A percentile compares a stretch with the other conserved stretches of the same genome.
phyloP scores from a whole-genome alignment of 2,329 filamentous ascomycete species.

The Pestalotiopsis sp. region DNA sequence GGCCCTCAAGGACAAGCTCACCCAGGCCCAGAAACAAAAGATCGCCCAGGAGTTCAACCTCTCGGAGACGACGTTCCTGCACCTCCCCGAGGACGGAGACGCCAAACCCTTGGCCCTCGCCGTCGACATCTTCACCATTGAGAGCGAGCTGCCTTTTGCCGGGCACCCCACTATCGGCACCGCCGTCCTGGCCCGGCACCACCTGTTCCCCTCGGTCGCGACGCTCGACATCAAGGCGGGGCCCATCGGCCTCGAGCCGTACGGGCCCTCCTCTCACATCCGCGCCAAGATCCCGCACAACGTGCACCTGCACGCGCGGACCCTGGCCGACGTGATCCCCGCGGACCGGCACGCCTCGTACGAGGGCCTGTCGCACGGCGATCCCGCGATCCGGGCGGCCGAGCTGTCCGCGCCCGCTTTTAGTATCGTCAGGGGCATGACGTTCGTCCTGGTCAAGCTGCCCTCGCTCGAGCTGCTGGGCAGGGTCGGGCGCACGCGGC shows the following conservation, averaged over 20 bases:
- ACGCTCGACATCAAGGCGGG: constrained; percentile 58
- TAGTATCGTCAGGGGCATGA: constrained; percentile 73
- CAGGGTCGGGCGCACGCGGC: constrained; percentile 31
- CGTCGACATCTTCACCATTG: constrained; percentile 60
- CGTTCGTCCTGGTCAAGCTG: constrained; percentile 67
- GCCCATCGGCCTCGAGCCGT: constrained; percentile 37
- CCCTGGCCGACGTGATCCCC: constrained; percentile 34
- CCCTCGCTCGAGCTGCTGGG: constrained; percentile 59
- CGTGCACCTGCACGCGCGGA: constrained; percentile 57
- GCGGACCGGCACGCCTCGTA: constrained; percentile 13
- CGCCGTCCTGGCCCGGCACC: constrained; percentile 46
- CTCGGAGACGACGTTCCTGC: constrained; percentile 64
- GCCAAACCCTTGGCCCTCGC: constrained; percentile 29
- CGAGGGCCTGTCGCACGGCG: constrained; percentile 20
- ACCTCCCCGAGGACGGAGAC: constrained; percentile 39
- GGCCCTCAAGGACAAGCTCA: constrained; percentile 36
- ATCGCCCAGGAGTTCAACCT: constrained; percentile 65
- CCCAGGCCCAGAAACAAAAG: constrained; percentile 54
- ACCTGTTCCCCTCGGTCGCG: constrained; percentile 33
- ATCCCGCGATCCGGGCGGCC: constrained; percentile 22
- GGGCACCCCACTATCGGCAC: constrained; percentile 64
- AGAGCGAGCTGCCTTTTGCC: constrained; percentile 60
- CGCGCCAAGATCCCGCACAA: constrained; percentile 67
- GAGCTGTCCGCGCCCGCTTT: constrained; percentile 46
- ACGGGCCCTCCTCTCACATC: constrained; percentile 33